Base-by-base conservation (phyloP, 768 basidiomycete genomes). In the Lyophyllum semitale region DNA sequence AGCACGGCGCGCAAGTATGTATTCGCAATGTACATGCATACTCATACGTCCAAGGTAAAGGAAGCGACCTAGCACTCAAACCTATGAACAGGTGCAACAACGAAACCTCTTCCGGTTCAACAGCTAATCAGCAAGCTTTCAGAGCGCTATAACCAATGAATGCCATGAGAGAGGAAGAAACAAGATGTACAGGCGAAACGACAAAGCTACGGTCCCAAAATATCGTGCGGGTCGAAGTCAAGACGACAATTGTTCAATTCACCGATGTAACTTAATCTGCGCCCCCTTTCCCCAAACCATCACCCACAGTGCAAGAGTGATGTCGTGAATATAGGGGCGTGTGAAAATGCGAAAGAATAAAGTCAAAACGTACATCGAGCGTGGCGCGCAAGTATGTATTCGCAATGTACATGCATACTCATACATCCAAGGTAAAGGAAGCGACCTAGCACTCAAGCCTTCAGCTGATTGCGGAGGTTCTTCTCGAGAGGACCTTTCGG, bases 251-350 rank as follows among this genome's bases (percentile, higher is more conserved):
- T 32, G 37, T n/a, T 38, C 33, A 35, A 12, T 7, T 40, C 38
- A 38, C 38, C 49, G 4, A 48, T 8, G 17, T 26, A 9, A 29
- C 11, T 54, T 27, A 56, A 79, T 88, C 73, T 89, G 59, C 85
- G 87, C 89, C 88, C 82, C 84, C 63, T 87, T 91, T 90, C 88
- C 89, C 88, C 88, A 89, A 86, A 65, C 86, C 87, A 77, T 67
- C 71, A 72, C 67, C 79, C 76, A 78, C 73, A 57, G 42, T 54
- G 64, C 68, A 66, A 71, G 77, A 81, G 78, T 81, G 82, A 75
- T 68, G 87, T 87, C 88, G 86, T 88, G 85, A 89, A 88, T 88
- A 85, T 71, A 73, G 76, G 76, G 81, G 85, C 79, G 68, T 60
- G 65, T 50, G 30, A 43, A 46, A 42, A 43, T 11, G 47, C 30